Evolutionary conservation across 75 land plant genomes (phyloP), one percentile per base, ranked within the genome.

Genomic region (Picea glauca): DNA sequence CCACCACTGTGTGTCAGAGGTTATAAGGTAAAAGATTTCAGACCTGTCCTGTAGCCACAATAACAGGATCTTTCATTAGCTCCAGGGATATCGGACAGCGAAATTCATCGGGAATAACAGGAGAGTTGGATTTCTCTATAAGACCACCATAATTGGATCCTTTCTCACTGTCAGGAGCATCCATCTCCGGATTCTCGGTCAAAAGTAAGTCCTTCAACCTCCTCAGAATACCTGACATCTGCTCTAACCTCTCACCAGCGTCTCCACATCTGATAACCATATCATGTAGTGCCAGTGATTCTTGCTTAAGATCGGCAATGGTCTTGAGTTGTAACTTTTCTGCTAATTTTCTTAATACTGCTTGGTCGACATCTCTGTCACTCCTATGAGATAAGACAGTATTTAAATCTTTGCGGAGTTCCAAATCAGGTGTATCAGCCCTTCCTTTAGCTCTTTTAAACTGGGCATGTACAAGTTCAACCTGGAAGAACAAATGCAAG

Each of bases 41-140:
- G 78, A 94, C 98, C 99, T 96, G 99, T 60, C 99, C 99, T 38
- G 99, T 96, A 54, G 99, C 94, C 38, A 94, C 93, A 85, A 96
- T 94, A 76, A 96, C 99, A 33, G 99, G 99, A 80, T 96, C 99
- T 75, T 88, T 94, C 98, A 96, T 96, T 58, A 96, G 72, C 26
- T 96, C 99, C 68, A 96, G 86, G 9, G 98, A 96, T 40, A 96
- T 94, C 20, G 99, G 98, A 65, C 99, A 96, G 20, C 94, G 91
- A 76, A 96, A 96, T 76, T 94, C 98, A 81, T 94, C 98, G 5
- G 99, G 99, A 72, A 96, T 83, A 72, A 78, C 81, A 62, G 85
- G 85, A 35, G 82, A 62, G 62, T 78, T 82, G 14, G 67, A 77
- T 75, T 83, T 84, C n/a, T 76, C 75, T 73, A 76, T 73, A 54